A percentile compares a stretch with the other conserved stretches of the same genome.
Evolutionary conservation across 1,139 yeast genomes (phyloP).

Genomic region (Cylindricascospora bacillispora): DNA sequence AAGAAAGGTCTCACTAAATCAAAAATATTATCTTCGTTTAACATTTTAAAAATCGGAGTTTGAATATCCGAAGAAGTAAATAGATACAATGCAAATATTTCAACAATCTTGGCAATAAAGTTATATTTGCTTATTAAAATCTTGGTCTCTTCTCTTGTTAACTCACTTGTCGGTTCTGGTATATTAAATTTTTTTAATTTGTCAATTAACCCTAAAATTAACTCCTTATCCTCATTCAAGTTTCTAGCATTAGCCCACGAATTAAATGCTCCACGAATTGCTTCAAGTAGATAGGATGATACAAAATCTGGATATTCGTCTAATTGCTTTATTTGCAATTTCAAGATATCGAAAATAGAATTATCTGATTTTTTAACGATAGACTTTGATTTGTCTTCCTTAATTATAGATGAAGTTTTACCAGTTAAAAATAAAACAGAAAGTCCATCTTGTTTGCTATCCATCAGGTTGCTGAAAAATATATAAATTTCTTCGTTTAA

Average conservation of each 20-base stretch:
- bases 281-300: conserved; percentile 43
- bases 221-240: conserved; percentile 36
- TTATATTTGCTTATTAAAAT: conserved; percentile 44
- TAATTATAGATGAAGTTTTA: conserved; percentile 30
- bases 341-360: conserved; percentile 45
- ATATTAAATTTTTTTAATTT: conserved; percentile 23
- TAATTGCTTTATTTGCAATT: conserved; percentile 41
- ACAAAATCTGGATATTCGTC: conserved; percentile 46
- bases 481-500: conserved; percentile 50
- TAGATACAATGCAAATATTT: conserved; percentile 59
- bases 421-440: conserved; percentile 71
- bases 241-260: conserved; percentile 55
- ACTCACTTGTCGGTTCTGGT: conserved; percentile 9
- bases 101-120: conserved; percentile 54
- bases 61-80: conserved; percentile 42
- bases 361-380: conserved; percentile 1
- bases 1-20: conserved; percentile 28
- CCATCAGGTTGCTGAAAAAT: conserved; percentile 65
- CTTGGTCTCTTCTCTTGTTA: conserved; percentile 6
- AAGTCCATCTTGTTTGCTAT: conserved; percentile 76
- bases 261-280: conserved; percentile 52
- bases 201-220: conserved; percentile 38
- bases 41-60: conserved; percentile 34
- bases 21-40: conserved; percentile 31
- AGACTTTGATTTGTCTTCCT: conserved; percentile 3